phyloP scores from a whole-genome alignment of 306 rosid genomes.

The Quercus engelmannii region DNA sequence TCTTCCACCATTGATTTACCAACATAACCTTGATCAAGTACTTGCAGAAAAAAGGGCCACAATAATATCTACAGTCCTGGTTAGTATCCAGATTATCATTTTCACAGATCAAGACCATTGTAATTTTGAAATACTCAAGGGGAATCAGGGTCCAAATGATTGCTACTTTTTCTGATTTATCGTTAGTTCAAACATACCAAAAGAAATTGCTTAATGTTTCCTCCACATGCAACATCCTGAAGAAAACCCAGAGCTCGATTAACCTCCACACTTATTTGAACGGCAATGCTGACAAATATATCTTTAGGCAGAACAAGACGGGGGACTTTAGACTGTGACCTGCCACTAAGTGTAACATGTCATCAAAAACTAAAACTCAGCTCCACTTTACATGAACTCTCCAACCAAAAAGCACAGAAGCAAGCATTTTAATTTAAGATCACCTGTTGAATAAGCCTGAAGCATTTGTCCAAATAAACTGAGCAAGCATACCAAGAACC shows the following conservation, averaged over 20 bases:
- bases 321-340: slow-evolving; percentile 58
- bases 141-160: slow-evolving; percentile 6
- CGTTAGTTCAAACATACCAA: slow-evolving; percentile 40
- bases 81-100: background rate
- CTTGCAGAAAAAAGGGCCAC: background rate
- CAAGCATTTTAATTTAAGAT: slow-evolving; percentile 11
- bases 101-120: background rate
- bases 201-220: slow-evolving; percentile 70
- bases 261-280: slow-evolving; percentile 49
- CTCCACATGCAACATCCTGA: slow-evolving; percentile 82
- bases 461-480: slow-evolving; percentile 76
- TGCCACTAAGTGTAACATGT: slow-evolving; percentile 34
- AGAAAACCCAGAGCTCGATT: slow-evolving; percentile 59
- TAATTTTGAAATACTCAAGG: background rate
- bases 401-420: slow-evolving; percentile 16
- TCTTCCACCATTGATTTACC: background rate
- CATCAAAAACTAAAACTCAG: slow-evolving; percentile 6
- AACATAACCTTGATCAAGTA: background rate
- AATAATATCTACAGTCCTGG: background rate
- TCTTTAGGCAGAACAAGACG: slow-evolving; percentile 70
- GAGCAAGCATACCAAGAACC: slow-evolving; percentile 70
- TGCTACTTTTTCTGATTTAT: background rate
- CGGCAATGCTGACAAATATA: slow-evolving; percentile 57
- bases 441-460: slow-evolving; percentile 66
- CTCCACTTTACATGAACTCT: background rate